phyloP scores from a whole-genome alignment of 805 yeast species.

The Saturnispora halmiae region DNA sequence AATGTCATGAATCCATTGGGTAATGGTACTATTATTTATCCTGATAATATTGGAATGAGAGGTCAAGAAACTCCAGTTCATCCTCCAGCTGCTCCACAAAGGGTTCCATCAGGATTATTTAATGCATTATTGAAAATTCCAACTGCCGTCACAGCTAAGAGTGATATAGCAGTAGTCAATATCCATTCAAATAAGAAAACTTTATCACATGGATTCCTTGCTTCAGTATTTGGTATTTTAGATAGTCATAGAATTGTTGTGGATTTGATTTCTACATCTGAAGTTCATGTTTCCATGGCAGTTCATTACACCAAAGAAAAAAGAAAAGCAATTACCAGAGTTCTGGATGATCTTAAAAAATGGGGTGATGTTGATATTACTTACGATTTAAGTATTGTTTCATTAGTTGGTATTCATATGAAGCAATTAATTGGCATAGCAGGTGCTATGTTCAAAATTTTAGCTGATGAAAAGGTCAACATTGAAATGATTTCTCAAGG shows the following conservation, averaged over 20 bases:
- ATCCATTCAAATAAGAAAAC: slow-evolving; percentile 92
- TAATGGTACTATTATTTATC: slow-evolving; percentile 87
- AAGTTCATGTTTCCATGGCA: slow-evolving; percentile 98
- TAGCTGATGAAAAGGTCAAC: slow-evolving; percentile 86
- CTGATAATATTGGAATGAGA: slow-evolving; percentile 74
- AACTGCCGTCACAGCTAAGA: slow-evolving; percentile 94
- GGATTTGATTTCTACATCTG: slow-evolving; percentile 93
- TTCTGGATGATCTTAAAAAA: slow-evolving; percentile 66
- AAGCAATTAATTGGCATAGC: slow-evolving; percentile 95
- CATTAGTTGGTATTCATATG: slow-evolving; percentile 96
- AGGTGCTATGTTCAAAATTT: slow-evolving; percentile 88
- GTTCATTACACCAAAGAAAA: slow-evolving; percentile 66
- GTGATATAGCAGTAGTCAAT: slow-evolving; percentile 82
- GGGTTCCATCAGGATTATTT: slow-evolving; percentile 32
- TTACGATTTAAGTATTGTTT: slow-evolving; percentile 79
- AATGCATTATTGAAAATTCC: slow-evolving; percentile 51
- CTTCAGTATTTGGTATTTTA: slow-evolving; percentile 76
- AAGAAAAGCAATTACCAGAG: slow-evolving; percentile 48
- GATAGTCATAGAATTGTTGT: slow-evolving; percentile 83
- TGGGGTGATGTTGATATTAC: slow-evolving; percentile 89
- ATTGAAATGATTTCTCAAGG: slow-evolving; percentile 99
- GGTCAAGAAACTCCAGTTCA: slow-evolving; percentile 93
- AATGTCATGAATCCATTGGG: slow-evolving; percentile 94
- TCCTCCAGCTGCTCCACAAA: slow-evolving; percentile 72
- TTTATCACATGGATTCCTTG: slow-evolving; percentile 89